phyloP scores from a whole-genome alignment of 805 yeast genomes.

The Yarrowia sp. region DNA sequence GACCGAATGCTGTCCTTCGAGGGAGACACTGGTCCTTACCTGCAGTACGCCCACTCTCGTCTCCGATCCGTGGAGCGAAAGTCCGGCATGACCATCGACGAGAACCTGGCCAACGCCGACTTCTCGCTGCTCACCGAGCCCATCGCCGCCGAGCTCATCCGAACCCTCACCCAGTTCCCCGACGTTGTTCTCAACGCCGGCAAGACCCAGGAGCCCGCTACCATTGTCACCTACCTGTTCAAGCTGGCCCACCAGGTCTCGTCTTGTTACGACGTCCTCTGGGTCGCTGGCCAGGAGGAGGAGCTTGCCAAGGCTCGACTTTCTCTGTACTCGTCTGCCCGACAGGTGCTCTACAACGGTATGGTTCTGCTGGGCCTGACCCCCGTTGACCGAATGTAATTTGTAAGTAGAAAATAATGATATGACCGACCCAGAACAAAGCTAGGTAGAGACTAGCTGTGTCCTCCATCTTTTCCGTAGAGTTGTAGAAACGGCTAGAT shows the following conservation, averaged over 20 bases:
- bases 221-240: constrained; percentile 92
- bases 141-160: constrained; percentile 71
- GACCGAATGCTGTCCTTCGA: constrained; percentile 97
- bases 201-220: constrained; percentile 89
- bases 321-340: constrained; percentile 88
- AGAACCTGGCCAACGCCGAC: constrained; percentile 56
- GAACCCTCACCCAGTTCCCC: constrained; percentile 88
- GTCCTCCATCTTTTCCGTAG: too few species aligned
- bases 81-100: constrained; percentile 52
- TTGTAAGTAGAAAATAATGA: background rate
- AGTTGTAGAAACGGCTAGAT: too few species aligned
- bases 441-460: too few species aligned
- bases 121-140: constrained; percentile 70
- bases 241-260: constrained; percentile 91
- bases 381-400: constrained; percentile 97
- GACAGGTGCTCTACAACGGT: constrained; percentile 89
- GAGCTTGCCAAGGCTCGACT: constrained; percentile 88
- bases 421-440: too few species aligned
- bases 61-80: constrained; percentile 93
- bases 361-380: constrained; percentile 88
- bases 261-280: constrained; percentile 91
- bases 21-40: constrained; percentile 99
- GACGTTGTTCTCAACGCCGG: constrained; percentile 84
- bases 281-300: constrained; percentile 95
- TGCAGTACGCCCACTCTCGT: constrained; percentile 98